A percentile compares a stretch with the other conserved stretches of the same genome.
Conservation (phyloP, 2,329 filamentous ascomycete species). For the Chaetomium sp. region DNA sequence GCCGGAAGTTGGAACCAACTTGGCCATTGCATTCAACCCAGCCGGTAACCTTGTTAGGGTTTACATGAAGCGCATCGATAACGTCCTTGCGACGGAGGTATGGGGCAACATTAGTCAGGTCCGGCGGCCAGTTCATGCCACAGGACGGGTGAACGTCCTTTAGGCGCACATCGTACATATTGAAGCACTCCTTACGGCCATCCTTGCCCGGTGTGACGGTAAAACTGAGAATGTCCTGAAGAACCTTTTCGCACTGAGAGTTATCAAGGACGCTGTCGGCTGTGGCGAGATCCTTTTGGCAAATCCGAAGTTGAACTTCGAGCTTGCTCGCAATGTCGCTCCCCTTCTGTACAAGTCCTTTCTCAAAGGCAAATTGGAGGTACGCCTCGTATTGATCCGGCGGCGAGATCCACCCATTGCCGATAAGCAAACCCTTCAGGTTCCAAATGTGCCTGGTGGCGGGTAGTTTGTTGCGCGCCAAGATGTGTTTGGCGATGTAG, state of each 20-base stretch:
- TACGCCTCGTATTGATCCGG: slow-evolving; percentile 85
- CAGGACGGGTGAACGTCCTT: slow-evolving; percentile 75
- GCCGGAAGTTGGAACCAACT: slow-evolving; percentile 66
- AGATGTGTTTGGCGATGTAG: slow-evolving; percentile 86
- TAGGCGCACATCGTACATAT: slow-evolving; percentile 96
- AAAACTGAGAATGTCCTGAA: slow-evolving; percentile 63
- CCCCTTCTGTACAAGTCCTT: slow-evolving; percentile 62
- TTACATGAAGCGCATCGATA: slow-evolving; percentile 71
- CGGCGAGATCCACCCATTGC: slow-evolving; percentile 96
- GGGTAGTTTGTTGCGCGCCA: slow-evolving; percentile 72
- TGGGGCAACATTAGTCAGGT: slow-evolving; percentile 68
- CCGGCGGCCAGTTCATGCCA: slow-evolving; percentile 97
- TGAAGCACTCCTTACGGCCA: slow-evolving; percentile 60
- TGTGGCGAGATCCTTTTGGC: slow-evolving; percentile 53
- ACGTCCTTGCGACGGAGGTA: slow-evolving; percentile 85
- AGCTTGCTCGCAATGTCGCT: slow-evolving; percentile 58
- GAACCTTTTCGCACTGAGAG: slow-evolving; percentile 65
- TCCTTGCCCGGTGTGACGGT: slow-evolving; percentile 49
- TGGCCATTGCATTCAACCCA: slow-evolving; percentile 86
- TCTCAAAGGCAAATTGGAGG: slow-evolving; percentile 71
- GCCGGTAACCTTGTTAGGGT: slow-evolving; percentile 71
- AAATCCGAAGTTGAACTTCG: slow-evolving; percentile 62
- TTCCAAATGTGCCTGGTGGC: slow-evolving; percentile 57
- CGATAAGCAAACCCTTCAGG: slow-evolving; percentile 79
- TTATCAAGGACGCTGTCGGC: slow-evolving; percentile 59